Base-by-base conservation (phyloP, 2,329 filamentous ascomycete genomes). In the Colletotrichum tofieldiae region DNA sequence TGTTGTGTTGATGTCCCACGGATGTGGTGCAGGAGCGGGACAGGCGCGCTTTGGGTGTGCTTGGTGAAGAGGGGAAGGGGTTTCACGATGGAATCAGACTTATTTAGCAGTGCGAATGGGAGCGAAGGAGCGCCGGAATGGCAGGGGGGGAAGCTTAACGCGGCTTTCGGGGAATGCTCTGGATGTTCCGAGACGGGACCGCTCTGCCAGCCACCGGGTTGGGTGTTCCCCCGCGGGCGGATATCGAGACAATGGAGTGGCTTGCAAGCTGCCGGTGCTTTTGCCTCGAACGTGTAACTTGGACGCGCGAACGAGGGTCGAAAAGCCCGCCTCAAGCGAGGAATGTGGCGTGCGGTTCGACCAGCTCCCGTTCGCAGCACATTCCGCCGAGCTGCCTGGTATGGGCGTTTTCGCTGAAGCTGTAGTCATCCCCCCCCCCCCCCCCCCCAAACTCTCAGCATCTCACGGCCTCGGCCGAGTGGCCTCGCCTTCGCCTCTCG, bases 61-160 rank as follows among this genome's bases (percentile, higher is more conserved):
- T 45, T 45, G 58, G 65, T 35, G 54, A 39, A 47, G 43, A 39
- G 45, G 32, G 59, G 26, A 3, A 20, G 1, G 23, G 67, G 69
- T 72, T 69, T 72, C 69, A 72, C 65, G 69, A 70, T 23, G 54
- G 54, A 45, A 52, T 67, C 63, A 67, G 55, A 20, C 45, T 5
- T 45, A 32, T 7, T 45, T 64, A 59, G 43, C 4, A 35, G 49
- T 37, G 32, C 29, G 20, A 35, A 23, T 7, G 39, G 35, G 9
- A n/a, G 41, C 37, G 59, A 60, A 55, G 52, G 47, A 68, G 52
- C 51, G 45, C 16, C 58, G 59, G 45, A 39, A 62, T 20, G 32
- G 29, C 49, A 20, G 23, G 45, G n/a, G 39, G 26, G 16, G 41
- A 63, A 54, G 58, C 58, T 64, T 59, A 60, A 45, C 39, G 59